Evolutionary conservation across 2,329 filamentous ascomycete genomes (phyloP).

Genomic region (Penicillium sp.): DNA sequence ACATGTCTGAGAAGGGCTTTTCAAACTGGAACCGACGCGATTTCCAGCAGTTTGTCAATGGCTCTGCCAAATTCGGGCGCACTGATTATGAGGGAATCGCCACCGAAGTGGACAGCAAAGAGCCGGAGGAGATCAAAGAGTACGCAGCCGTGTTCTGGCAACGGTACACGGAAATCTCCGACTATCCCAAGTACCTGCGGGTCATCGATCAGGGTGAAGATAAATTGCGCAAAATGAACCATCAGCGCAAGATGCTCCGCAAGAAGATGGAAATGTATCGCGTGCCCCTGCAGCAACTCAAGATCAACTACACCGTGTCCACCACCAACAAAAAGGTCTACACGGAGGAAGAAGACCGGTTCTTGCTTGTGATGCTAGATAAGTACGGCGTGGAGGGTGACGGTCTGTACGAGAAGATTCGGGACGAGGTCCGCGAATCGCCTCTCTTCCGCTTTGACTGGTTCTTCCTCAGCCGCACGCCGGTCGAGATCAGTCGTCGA

Average conservation of each 20-base stretch:
- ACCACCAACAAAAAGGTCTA: slow-evolving; percentile 99
- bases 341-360: slow-evolving; percentile 95
- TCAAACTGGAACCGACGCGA: slow-evolving; percentile 93
- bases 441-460: slow-evolving; percentile 97
- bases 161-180: slow-evolving; percentile 81
- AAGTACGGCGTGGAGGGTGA: slow-evolving; percentile 88
- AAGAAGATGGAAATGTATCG: slow-evolving; percentile 96
- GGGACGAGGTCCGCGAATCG: slow-evolving; percentile 93
- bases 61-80: slow-evolving; percentile 85
- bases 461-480: slow-evolving; percentile 96
- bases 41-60: slow-evolving; percentile 97
- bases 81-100: slow-evolving; percentile 79
- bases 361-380: slow-evolving; percentile 87
- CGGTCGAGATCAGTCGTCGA: slow-evolving; percentile 82
- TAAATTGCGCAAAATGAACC: slow-evolving; percentile 77
- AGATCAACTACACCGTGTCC: slow-evolving; percentile 97
- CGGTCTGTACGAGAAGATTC: slow-evolving; percentile 82
- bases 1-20: slow-evolving; percentile 77
- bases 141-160: slow-evolving; percentile 98
- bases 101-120: slow-evolving; percentile 86
- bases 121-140: slow-evolving; percentile 71
- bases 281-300: slow-evolving; percentile 94
- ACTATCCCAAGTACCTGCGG: slow-evolving; percentile 81
- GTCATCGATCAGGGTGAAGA: slow-evolving; percentile 92
- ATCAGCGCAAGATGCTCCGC: slow-evolving; percentile 85